Percentiles rank a stretch among this genome's conserved stretches.
Evolutionary conservation across 2,329 filamentous ascomycete genomes (phyloP).

Genomic region (Trichoderma arundinaceum): DNA sequence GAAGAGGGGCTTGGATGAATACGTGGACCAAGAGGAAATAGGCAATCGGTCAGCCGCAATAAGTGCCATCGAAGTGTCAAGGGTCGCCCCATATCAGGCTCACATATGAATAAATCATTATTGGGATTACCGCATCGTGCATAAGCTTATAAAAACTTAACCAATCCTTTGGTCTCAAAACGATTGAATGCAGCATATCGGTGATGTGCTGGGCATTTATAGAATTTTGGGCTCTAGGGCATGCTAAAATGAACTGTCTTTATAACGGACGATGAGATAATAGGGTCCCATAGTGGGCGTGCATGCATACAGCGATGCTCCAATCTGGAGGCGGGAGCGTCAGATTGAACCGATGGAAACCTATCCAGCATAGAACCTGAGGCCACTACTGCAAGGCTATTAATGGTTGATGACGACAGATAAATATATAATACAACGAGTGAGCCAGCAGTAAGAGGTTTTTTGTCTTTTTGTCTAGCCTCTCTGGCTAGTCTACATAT

Average conservation of each 20-base stretch:
- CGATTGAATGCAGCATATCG: not conserved
- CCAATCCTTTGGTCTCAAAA: not conserved
- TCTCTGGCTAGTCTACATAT: too few relatives aligned
- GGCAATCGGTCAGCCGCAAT: not conserved
- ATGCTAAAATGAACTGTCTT: not conserved
- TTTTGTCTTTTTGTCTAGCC: too few relatives aligned
- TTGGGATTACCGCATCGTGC: not conserved
- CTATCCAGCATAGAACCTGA: not conserved
- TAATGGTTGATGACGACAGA: not conserved
- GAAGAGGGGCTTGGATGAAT: not conserved
- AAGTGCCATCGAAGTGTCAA: not conserved
- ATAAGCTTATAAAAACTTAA: not conserved
- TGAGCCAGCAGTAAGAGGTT: not conserved
- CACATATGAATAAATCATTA: not conserved
- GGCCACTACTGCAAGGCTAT: not conserved
- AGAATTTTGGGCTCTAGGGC: not conserved
- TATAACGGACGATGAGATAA: not conserved
- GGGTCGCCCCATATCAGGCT: not conserved
- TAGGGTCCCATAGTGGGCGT: slow-evolving; percentile 4
- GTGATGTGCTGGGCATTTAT: slow-evolving; percentile 5
- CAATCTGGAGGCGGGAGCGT: not conserved
- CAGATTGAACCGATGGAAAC: not conserved
- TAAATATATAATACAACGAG: not conserved
- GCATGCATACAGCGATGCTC: not conserved
- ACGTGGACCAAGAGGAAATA: slow-evolving; percentile 20